Percentiles rank a stretch among this genome's conserved stretches.
phyloP scores from a whole-genome alignment of 2,329 filamentous ascomycete genomes.

The Chrysoporthe austroafricana region DNA sequence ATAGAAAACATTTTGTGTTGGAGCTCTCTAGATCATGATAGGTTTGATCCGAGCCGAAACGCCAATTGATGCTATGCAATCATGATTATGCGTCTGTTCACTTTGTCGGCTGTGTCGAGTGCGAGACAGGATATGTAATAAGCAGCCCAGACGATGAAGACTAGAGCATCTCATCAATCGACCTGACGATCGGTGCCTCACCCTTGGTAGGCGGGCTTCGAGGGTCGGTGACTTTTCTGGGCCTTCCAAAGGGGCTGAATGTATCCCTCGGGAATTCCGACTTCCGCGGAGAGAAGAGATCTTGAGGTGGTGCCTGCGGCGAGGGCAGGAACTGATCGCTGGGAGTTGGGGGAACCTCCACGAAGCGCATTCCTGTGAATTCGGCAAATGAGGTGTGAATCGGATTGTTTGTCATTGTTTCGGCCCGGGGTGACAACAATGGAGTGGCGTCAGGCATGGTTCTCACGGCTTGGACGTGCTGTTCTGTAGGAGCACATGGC shows the following conservation, averaged over 20 bases:
- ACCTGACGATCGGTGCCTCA: constrained; percentile 74
- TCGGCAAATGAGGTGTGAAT: constrained; percentile 54
- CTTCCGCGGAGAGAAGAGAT: constrained; percentile 48
- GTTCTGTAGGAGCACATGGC: constrained; percentile 33
- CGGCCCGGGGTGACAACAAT: constrained; percentile 71
- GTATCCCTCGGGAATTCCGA: constrained; percentile 59
- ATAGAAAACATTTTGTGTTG: constrained; percentile 12
- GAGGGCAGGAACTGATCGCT: constrained; percentile 51
- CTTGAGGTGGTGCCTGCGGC: constrained; percentile 8
- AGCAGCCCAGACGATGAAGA: background rate
- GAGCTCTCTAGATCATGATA: background rate
- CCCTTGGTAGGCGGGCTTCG: constrained; percentile 76
- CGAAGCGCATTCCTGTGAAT: constrained; percentile 54
- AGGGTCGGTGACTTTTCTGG: constrained; percentile 63
- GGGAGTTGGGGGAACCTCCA: constrained; percentile 56
- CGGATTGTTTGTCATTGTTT: constrained; percentile 73
- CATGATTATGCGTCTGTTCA: constrained; percentile 16
- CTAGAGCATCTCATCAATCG: constrained; percentile 77
- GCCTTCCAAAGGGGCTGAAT: constrained; percentile 55
- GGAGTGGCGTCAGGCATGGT: constrained; percentile 52
- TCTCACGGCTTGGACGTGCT: constrained; percentile 43
- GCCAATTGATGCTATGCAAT: constrained; percentile 21
- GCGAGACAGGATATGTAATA: background rate
- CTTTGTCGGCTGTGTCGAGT: constrained; percentile 20
- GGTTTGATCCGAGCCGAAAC: constrained; percentile 15